These are phyloP conservation scores for Phytophthora sansomeana DNA, from an alignment of 352 stramenopile genomes.

Conservation along the genomic window DNA sequence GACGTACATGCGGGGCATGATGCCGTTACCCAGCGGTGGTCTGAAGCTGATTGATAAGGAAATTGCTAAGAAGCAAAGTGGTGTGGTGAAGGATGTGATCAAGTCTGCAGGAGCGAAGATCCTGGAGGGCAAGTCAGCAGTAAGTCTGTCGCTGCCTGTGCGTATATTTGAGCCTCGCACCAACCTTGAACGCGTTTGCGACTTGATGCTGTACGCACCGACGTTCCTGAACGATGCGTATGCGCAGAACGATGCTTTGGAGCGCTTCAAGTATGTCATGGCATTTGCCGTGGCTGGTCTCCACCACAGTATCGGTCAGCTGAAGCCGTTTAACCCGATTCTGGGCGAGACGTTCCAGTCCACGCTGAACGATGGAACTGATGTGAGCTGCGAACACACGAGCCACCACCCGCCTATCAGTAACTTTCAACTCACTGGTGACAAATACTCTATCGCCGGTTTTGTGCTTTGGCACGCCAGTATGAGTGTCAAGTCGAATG, in stretches of 20 bases:
- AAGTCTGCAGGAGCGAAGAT: constrained; percentile 78
- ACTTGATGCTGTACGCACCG: constrained; percentile 84
- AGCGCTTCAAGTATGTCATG: constrained; percentile 87
- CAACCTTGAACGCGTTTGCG: constrained; percentile 81
- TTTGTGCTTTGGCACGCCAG: constrained; percentile 80
- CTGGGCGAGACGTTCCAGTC: constrained; percentile 84
- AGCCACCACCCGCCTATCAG: constrained; percentile 89
- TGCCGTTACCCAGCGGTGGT: constrained; percentile 72
- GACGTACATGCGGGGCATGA: constrained; percentile 85
- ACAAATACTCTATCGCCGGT: constrained; percentile 76
- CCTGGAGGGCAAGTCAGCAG: constrained; percentile 71
- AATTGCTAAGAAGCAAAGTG: constrained; percentile 85
- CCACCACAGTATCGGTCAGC: constrained; percentile 81
- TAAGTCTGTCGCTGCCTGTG: constrained; percentile 86
- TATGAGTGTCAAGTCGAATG: constrained; percentile 90
- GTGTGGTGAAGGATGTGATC: constrained; percentile 88
- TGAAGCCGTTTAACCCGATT: constrained; percentile 91
- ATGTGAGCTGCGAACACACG: constrained; percentile 86
- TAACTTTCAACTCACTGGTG: constrained; percentile 81
- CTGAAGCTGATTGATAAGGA: constrained; percentile 89
- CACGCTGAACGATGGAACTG: constrained; percentile 77
- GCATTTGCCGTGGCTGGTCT: constrained; percentile 78
- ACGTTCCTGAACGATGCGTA: constrained; percentile 77
- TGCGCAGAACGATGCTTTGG: constrained; percentile 65
- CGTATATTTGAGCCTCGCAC: constrained; percentile 88